Conservation (phyloP, 164 flowering plant genomes). For the Amborella trichopoda region DNA sequence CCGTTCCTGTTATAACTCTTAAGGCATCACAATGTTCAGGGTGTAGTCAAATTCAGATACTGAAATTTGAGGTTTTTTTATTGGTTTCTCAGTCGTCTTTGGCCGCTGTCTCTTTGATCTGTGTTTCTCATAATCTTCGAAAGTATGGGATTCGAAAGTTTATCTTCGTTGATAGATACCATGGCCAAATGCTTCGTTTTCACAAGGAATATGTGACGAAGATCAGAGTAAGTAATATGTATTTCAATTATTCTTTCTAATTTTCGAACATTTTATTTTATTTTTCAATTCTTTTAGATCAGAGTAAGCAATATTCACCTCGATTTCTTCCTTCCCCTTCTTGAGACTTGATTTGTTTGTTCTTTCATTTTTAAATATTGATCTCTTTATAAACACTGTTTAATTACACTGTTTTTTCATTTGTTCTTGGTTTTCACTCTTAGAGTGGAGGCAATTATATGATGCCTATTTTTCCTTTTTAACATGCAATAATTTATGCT, state of each 20-base stretch:
- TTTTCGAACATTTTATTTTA: no score
- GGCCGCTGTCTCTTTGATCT: constrained; percentile 59
- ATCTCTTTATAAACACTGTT: background rate
- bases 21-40: constrained; percentile 28
- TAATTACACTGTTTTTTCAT: background rate
- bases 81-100: constrained; percentile 50
- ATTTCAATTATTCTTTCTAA: no score
- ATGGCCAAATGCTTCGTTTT: constrained; percentile 37
- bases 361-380: background rate
- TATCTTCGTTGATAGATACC: constrained; percentile 62
- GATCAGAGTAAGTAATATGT: constrained; percentile 35
- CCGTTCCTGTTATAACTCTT: constrained; percentile 35
- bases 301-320: background rate
- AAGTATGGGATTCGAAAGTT: constrained; percentile 68
- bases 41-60: constrained; percentile 37
- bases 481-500: no score
- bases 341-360: background rate
- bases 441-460: no score
- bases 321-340: background rate
- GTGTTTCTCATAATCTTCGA: constrained; percentile 56
- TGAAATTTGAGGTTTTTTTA: constrained; percentile 50
- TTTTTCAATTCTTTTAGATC: background rate
- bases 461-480: no score
- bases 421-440: no score
- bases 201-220: constrained; percentile 34